Evolutionary conservation across 1,284 basidiomycete genomes (phyloP), one percentile per base, ranked within the genome.

Genomic region (Trichosporon ovoides): DNA sequence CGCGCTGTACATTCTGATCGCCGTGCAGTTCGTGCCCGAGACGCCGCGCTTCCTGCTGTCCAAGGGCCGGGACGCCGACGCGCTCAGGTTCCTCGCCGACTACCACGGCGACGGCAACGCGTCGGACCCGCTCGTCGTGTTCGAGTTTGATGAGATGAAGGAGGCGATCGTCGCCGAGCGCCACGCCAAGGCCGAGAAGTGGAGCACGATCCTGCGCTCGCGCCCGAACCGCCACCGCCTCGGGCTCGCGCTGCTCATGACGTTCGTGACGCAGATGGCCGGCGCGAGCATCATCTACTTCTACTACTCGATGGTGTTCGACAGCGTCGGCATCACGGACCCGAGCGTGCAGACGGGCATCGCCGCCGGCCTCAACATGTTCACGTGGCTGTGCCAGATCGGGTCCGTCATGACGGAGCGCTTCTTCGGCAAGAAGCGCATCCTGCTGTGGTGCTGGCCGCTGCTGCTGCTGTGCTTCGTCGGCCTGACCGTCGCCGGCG

Each of bases 131-230:
- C 81, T 91, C 18, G 89, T 91, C 31, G 78, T 83, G 40, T 83
- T 90, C 61, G 90, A 91, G 72, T 89, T 80, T 67, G 82, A 84
- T 63, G 88, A 91, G 76, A 91, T 92, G 74, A 84, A 82, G 70
- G 80, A 84, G 56, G 86, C 90, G 65, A 85, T 89, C 75, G 78
- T 79, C 56, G 84, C 84, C 65, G 90, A 92, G 74, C 81, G 67
- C 33, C 60, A 67, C 22, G 74, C 72, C 37, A 74, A 74, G 60
- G 73, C 70, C 1, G 70, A 75, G 57, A 70, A 70, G 53, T 78
- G 77, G 77, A 63, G 54, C 14, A 63, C 56, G 13, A 74, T 78
- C 54, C 55, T 78, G 19, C 67, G 58, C 54, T 61, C 60, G 16
- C 59, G 59, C 24, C 59, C 70, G 20, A 77, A 74, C 62, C 62